These are phyloP conservation scores for Exophiala mesophila DNA, from an alignment of 2,329 filamentous ascomycete genomes.

Conservation along the genomic window DNA sequence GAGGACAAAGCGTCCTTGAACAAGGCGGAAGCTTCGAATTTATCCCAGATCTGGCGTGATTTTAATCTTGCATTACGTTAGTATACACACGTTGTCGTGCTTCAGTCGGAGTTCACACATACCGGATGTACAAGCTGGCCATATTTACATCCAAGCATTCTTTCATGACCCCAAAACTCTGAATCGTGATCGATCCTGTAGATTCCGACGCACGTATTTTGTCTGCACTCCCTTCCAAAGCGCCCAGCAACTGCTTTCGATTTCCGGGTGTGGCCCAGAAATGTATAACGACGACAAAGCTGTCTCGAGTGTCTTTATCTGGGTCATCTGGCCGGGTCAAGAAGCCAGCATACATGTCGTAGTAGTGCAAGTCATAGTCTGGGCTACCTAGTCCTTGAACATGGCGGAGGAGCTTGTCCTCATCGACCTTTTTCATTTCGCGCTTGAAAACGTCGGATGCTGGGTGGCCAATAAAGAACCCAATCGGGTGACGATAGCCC, in stretches of 20 bases:
- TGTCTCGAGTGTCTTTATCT: constrained; percentile 6
- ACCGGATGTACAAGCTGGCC: constrained; percentile 10
- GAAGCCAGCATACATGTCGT: constrained; percentile 6
- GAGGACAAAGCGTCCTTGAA: constrained; percentile 2
- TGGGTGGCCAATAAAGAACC: constrained; percentile 8
- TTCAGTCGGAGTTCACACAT: not conserved
- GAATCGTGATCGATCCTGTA: not conserved
- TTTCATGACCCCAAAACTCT: constrained; percentile 11
- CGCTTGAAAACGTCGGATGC: constrained; percentile 6
- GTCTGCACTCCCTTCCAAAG: not conserved
- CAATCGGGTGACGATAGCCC: constrained; percentile 7
- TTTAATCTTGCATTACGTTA: not conserved
- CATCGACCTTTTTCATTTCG: constrained; percentile 29
- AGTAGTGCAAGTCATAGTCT: constrained; percentile 13
- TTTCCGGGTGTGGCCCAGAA: constrained; percentile 8
- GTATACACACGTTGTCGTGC: not conserved
- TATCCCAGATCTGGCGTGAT: constrained; percentile 6
- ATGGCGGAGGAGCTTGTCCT: constrained; percentile 12
- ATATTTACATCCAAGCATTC: constrained; percentile 6
- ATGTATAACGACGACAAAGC: constrained; percentile 8
- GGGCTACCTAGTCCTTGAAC: constrained; percentile 10
- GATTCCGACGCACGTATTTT: not conserved
- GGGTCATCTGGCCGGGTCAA: constrained; percentile 5
- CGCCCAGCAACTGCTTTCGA: constrained; percentile 12
- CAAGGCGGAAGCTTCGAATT: not conserved